phyloP scores from a whole-genome alignment of 2,329 filamentous ascomycete species.

The Xylariaceae sp. region DNA sequence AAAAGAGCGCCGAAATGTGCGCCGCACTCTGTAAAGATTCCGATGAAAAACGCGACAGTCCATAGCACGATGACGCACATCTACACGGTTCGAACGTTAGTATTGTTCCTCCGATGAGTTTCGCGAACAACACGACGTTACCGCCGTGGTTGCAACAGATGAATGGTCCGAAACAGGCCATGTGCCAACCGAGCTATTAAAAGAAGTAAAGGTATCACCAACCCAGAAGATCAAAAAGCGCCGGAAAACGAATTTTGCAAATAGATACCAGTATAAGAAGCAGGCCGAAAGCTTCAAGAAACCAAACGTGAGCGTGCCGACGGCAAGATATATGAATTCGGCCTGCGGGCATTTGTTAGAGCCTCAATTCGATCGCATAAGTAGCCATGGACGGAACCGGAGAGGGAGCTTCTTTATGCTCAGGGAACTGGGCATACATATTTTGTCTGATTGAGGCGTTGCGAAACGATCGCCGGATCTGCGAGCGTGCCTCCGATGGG shows the following conservation, averaged over 20 bases:
- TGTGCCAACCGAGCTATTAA: no score
- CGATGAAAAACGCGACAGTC: neutral
- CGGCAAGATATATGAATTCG: neutral
- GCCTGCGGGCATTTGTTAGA: neutral
- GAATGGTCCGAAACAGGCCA: no score
- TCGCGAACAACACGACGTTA: no score
- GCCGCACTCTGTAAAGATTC: neutral
- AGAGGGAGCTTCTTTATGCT: neutral
- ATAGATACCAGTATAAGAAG: conserved; percentile 13
- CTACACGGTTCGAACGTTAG: no score
- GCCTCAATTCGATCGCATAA: neutral
- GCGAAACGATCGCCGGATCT: neutral
- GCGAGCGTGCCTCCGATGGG: neutral
- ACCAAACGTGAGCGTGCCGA: conserved; percentile 3
- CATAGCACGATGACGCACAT: neutral
- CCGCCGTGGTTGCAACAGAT: no score
- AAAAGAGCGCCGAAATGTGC: neutral
- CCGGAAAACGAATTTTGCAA: conserved; percentile 3
- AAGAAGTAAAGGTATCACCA: neutral
- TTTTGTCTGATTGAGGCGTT: neutral
- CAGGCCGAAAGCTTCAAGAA: conserved; percentile 8
- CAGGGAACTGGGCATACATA: neutral
- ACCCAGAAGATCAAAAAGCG: conserved; percentile 12
- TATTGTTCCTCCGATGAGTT: no score
- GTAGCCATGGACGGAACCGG: neutral